phyloP scores from a whole-genome alignment of 2,329 filamentous ascomycete genomes.

The Rutstroemia sp. region DNA sequence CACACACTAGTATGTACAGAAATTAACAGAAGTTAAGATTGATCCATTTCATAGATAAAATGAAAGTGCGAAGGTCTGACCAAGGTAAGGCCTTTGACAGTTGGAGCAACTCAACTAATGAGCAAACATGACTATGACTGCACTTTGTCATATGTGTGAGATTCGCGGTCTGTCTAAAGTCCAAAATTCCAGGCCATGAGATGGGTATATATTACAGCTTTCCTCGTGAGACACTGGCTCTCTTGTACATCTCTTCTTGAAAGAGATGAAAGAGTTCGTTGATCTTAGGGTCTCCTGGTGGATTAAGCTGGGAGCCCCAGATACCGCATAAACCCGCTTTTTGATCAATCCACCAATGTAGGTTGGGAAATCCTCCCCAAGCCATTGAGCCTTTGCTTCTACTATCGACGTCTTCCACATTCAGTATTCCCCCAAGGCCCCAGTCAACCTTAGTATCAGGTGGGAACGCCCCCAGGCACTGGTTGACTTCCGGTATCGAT shows the following conservation, averaged over 20 bases:
- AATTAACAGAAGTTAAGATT: no score
- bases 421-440: slow-evolving; percentile 37
- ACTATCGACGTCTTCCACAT: slow-evolving; percentile 31
- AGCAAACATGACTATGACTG: no score
- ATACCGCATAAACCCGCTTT: slow-evolving; percentile 34
- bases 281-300: slow-evolving; percentile 33
- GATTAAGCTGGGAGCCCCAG: slow-evolving; percentile 37
- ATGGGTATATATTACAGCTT: neutral
- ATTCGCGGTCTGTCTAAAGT: no score
- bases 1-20: no score
- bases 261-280: slow-evolving; percentile 31
- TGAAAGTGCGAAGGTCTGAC: no score
- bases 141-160: no score
- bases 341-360: slow-evolving; percentile 38
- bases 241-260: slow-evolving; percentile 34
- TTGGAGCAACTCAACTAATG: no score
- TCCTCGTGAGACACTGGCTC: neutral
- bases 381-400: slow-evolving; percentile 33
- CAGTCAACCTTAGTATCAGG: slow-evolving; percentile 32
- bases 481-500: slow-evolving; percentile 10
- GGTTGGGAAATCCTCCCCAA: slow-evolving; percentile 41
- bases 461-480: slow-evolving; percentile 25
- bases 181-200: no score
- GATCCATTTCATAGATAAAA: no score
- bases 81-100: no score